phyloP scores from a whole-genome alignment of 1,284 basidiomycete species.

The Leccinum holopus region DNA sequence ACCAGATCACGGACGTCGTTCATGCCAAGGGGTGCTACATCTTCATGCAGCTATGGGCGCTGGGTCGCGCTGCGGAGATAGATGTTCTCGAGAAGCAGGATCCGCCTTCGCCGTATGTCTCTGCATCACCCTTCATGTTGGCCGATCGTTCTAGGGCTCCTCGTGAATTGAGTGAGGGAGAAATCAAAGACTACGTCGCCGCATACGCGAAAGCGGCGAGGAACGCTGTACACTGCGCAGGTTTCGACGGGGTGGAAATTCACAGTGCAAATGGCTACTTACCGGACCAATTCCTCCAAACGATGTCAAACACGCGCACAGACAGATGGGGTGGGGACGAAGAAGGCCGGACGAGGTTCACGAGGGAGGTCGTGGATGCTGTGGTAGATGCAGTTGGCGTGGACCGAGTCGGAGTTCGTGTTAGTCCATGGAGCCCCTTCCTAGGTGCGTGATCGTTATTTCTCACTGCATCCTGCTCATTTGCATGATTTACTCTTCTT shows the following conservation, averaged over 20 bases:
- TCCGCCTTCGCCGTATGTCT: constrained; percentile 30
- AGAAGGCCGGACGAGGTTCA: constrained; percentile 49
- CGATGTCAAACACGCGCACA: constrained; percentile 43
- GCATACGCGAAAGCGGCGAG: constrained; percentile 24
- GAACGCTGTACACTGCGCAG: constrained; percentile 21
- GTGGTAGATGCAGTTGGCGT: constrained; percentile 33
- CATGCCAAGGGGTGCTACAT: too few species aligned
- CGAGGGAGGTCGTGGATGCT: constrained; percentile 46
- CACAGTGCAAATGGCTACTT: constrained; percentile 23
- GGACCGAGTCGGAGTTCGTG: constrained; percentile 46
- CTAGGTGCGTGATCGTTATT: constrained; percentile 29
- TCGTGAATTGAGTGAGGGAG: constrained; percentile 33
- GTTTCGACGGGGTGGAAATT: constrained; percentile 16
- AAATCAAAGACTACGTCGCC: constrained; percentile 28
- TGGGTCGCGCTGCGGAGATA: constrained; percentile 1
- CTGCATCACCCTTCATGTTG: constrained; percentile 45
- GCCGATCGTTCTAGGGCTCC: constrained; percentile 16
- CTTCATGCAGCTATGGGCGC: constrained; percentile 24
- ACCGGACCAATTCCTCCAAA: constrained; percentile 4
- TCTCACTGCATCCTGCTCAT: too few species aligned
- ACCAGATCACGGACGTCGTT: too few species aligned
- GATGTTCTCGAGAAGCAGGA: constrained; percentile 29
- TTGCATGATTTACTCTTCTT: background rate
- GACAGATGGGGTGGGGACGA: constrained; percentile 58
- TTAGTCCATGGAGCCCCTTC: constrained; percentile 43